Evolutionary conservation across 495 filamentous ascomycete species (phyloP).

Genomic region (Podospora didyma): DNA sequence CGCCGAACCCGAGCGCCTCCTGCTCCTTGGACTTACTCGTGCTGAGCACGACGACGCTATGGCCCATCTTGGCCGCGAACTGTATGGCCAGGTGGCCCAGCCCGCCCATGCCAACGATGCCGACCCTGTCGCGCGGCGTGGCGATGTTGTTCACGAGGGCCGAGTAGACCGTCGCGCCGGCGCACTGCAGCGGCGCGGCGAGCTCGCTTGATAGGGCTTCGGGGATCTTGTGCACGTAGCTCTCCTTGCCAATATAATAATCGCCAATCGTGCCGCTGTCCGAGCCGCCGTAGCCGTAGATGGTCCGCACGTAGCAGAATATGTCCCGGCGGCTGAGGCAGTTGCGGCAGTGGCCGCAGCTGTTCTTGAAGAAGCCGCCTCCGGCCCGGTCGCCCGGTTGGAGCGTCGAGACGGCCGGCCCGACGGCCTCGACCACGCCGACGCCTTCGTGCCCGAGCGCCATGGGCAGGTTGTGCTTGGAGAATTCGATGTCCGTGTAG

Average conservation of each 20-base stretch:
- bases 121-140: constrained; percentile 40
- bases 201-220: constrained; percentile 34
- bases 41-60: constrained; percentile 54
- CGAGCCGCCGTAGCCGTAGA: constrained; percentile 12
- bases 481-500: constrained; percentile 12
- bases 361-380: constrained; percentile 45
- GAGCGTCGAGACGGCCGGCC: constrained; percentile 52
- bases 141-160: constrained; percentile 30
- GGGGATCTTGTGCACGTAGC: constrained; percentile 38
- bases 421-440: constrained; percentile 52
- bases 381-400: constrained; percentile 58
- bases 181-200: constrained; percentile 56
- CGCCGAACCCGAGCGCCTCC: constrained; percentile 52
- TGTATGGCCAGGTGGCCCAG: constrained; percentile 60
- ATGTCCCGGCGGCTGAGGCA: constrained; percentile 21
- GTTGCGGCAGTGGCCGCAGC: constrained; percentile 15
- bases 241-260: constrained; percentile 25
- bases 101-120: constrained; percentile 54
- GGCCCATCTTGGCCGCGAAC: constrained; percentile 55
- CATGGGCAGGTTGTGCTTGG: constrained; percentile 1
- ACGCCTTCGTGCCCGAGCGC: constrained; percentile 46
- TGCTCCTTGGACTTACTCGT: constrained; percentile 48
- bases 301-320: constrained; percentile 12
- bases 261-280: constrained; percentile 19
- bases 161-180: constrained; percentile 54